Base-by-base conservation (phyloP, 2,329 filamentous ascomycete species). In the Malbranchea cinnamomea region DNA sequence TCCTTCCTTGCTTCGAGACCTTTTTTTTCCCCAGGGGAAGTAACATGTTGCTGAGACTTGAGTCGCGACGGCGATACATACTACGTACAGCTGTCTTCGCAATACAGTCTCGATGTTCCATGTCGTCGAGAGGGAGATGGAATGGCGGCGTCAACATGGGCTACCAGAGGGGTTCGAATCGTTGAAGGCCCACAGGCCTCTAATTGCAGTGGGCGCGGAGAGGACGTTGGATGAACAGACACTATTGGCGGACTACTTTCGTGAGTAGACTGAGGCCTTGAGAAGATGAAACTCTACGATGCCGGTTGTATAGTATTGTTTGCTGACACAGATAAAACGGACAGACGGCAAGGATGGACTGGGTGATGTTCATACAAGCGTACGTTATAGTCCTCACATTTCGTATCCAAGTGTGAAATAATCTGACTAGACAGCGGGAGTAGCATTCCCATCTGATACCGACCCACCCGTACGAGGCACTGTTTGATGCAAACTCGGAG, bases 41-140 rank as follows among this genome's bases (percentile, higher is more conserved):
- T n/a, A n/a, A n/a, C n/a, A n/a, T n/a, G n/a, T n/a, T n/a, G n/a
- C n/a, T n/a, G n/a, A n/a, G n/a, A n/a, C n/a, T n/a, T n/a, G n/a
- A n/a, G n/a, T n/a, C n/a, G n/a, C n/a, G n/a, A n/a, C n/a, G n/a
- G n/a, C n/a, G n/a, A n/a, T n/a, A n/a, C n/a, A n/a, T 20, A 36
- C 26, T 10, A 16, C 13, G 13, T 26, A 12, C 36, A 85, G 78
- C 53, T 94, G 84, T 46, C 65, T 94, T 29, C 74, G 78, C 29
- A 98, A 98, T 56, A 75, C 80, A 10, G 76, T 95, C 22, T 79
- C 83, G 14, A 64, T 95, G 37, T 95, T 98, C 60, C 78, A 94
- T 46, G 77, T 92, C 35, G 68, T 98, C 31, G 83, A 92, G 41
- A 81, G 83, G 49, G 89, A 98, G 58, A 65, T 83, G 42, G 67